A percentile compares a stretch with the other conserved stretches of the same genome.
These are phyloP conservation scores for Trypanosoma rangeli DNA, from an alignment of 208 protist genomes.

Conservation along the genomic window DNA sequence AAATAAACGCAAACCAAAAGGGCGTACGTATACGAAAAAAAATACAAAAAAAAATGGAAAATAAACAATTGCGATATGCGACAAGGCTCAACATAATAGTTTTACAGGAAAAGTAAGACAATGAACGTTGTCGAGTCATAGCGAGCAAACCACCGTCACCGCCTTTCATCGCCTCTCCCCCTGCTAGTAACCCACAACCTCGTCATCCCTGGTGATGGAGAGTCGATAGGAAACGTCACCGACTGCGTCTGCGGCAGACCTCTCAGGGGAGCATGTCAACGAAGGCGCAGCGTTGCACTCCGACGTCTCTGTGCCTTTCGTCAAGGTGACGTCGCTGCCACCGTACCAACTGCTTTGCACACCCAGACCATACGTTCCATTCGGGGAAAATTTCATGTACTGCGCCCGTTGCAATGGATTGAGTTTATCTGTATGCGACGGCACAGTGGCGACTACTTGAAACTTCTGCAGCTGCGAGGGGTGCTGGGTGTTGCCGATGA, in stretches of 20 bases:
- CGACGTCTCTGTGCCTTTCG: neutral
- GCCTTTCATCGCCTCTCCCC: neutral
- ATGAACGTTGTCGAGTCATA: too few relatives aligned
- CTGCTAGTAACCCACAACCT: neutral
- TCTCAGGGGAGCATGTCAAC: neutral
- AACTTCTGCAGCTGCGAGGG: neutral
- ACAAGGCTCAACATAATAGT: too few relatives aligned
- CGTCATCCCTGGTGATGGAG: conserved; percentile 5
- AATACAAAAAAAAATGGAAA: too few relatives aligned
- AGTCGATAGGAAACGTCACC: neutral
- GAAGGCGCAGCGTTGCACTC: neutral
- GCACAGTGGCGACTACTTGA: neutral
- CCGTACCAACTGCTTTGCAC: neutral
- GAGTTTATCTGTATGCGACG: neutral
- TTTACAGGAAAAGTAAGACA: too few relatives aligned
- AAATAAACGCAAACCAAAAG: too few relatives aligned
- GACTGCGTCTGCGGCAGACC: neutral
- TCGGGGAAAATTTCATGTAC: conserved; percentile 12
- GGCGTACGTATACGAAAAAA: too few relatives aligned
- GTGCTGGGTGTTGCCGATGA: neutral
- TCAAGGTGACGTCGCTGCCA: neutral
- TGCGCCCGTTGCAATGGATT: conserved; percentile 21
- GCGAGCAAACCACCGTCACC: neutral
- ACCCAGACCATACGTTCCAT: conserved; percentile 15
- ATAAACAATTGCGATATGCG: too few relatives aligned